Evolutionary conservation across 129 eudicot genomes (phyloP), one percentile per base, ranked within the genome.

Genomic region (Flaveria linearis): DNA sequence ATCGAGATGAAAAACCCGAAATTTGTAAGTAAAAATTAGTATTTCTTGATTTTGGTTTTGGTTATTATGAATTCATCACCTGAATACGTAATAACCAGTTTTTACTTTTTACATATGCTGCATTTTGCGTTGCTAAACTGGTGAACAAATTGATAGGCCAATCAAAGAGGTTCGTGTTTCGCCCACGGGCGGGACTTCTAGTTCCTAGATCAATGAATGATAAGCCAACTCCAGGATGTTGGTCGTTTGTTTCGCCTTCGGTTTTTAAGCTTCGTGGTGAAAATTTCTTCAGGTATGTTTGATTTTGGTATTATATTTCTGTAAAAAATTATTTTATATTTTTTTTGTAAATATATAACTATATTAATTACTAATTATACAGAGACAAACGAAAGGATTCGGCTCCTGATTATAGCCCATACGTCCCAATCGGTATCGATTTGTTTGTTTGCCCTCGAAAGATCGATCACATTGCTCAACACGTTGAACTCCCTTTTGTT

Each of bases 191-290:
- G 51, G 96, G 97, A 80, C 74, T 82, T 70, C 12, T 53, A 12
- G 69, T 87, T 26, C 93, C 93, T 16, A 56, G 78, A 53, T 83
- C 87, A 33, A 18, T 36, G 45, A 71, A 76, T n/a, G 91, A 74
- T 61, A 90, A 86, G 73, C 68, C 67, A 52, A 26, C 68, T 60
- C 75, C 80, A 25, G 89, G 96, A 4, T 82, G 84, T 53, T 93
- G 98, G 98, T 86, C 86, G 57, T 45, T 78, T 43, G 61, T 90
- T 61, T 52, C 90, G 16, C 92, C 97, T 52, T 90, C 98, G 12
- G 82, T 81, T 23, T 93, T 93, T 74, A 93, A 86, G 87, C 89
- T 93, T 45, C 84, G 97, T 6, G 92, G 98, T 10, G 86, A 82
- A 45, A 84, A 74, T 71, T 93, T 85, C 80, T 88, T 90, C 77